Base-by-base conservation (phyloP, 2,329 filamentous ascomycete genomes). In the Alternaria solani region DNA sequence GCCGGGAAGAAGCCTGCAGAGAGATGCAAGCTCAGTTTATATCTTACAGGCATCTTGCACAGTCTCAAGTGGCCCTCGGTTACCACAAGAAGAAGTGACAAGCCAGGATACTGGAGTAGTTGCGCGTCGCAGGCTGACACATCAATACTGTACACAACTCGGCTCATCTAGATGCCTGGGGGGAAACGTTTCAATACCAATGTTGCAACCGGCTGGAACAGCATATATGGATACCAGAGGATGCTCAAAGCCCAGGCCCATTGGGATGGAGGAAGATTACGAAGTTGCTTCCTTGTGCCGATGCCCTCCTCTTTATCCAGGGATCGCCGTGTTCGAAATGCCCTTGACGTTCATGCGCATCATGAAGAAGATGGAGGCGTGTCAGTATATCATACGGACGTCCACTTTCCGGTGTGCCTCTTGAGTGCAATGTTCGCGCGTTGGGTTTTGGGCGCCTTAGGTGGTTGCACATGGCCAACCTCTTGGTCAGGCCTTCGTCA, bases 51-150 rank as follows among this genome's bases (percentile, higher is more conserved):
- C 28, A 1, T 30, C 11, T 30, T 11, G 28, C 11, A 30, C 28
- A 30, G 28, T 30, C 28, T 11, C 28, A 30, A 30, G 9, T 30
- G 9, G 11, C 9, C 28, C 32, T 36, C 32, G 32, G 32, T 6
- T 12, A 7, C 0, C 32, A 4, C 14, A 36, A 5, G 1, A 36
- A 36, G 32, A 36, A 36, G 32, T 5, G 14, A 36, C 32, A 36
- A 16, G 32, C 14, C 14, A 36, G 1, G 6, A 36, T 36, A 36
- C 32, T 12, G 5, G 32, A 36, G 9, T 3, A 36, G 32, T 36
- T 16, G 5, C 81, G 73, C 5, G 80, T 79, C 11, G 82, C 68
- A 2, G 81, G 81, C 70, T 81, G 83, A 59, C 83, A 73, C 16
- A 82, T 84, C 55, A 80, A 79, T 0, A 70, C 65, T 70, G 2